phyloP scores from a whole-genome alignment of 768 basidiomycete species.

The Naganishia vaughanmartiniae region DNA sequence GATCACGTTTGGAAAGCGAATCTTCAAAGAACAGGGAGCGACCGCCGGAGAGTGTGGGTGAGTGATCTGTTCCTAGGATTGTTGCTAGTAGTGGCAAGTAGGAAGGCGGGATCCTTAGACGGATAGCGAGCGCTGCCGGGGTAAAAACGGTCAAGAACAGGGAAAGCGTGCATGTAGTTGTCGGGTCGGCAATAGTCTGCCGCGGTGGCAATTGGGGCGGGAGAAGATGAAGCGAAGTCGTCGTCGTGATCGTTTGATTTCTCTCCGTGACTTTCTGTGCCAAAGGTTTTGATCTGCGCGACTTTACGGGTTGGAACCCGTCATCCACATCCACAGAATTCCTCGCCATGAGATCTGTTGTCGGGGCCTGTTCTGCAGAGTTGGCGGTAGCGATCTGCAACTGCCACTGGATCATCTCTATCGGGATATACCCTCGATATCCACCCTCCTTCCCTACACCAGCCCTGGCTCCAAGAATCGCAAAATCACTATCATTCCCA shows the following conservation, averaged over 20 bases:
- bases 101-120: constrained; percentile 44
- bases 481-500: constrained; percentile 49
- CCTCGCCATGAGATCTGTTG: not conserved
- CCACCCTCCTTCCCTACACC: constrained; percentile 16
- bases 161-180: constrained; percentile 31
- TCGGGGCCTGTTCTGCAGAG: constrained; percentile 31
- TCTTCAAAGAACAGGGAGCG: constrained; percentile 40
- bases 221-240: constrained; percentile 12
- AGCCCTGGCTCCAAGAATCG: constrained; percentile 28
- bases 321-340: constrained; percentile 11
- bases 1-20: constrained; percentile 26
- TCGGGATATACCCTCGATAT: constrained; percentile 47
- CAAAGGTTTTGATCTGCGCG: constrained; percentile 1
- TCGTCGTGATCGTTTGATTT: constrained; percentile 12
- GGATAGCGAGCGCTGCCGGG: constrained; percentile 39
- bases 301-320: constrained; percentile 19
- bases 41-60: constrained; percentile 34
- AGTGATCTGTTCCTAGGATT: constrained; percentile 48
- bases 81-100: constrained; percentile 47
- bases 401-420: constrained; percentile 50
- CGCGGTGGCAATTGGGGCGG: constrained; percentile 1
- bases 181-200: not conserved
- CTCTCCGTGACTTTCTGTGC: constrained; percentile 14
- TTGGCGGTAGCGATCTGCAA: constrained; percentile 5
- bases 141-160: constrained; percentile 40